Conservation (phyloP, 2,329 filamentous ascomycete genomes). For the Fusarium sp. region DNA sequence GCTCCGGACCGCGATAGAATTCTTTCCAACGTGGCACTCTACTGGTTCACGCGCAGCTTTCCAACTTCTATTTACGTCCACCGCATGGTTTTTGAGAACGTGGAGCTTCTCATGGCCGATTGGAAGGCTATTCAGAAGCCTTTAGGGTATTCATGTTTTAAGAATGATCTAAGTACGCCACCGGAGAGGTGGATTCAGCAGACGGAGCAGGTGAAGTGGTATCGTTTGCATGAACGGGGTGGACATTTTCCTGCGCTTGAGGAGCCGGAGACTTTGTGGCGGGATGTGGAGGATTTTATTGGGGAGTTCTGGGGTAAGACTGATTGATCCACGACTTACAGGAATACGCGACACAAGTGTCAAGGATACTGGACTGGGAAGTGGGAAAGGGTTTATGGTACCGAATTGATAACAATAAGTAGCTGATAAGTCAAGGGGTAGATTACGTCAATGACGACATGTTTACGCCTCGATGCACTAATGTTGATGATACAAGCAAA, state of each 20-base stretch:
- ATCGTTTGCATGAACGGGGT: slow-evolving; percentile 22
- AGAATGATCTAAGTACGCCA: slow-evolving; percentile 1
- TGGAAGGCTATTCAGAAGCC: slow-evolving; percentile 6
- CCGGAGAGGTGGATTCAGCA: slow-evolving; percentile 20
- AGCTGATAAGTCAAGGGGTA: neutral
- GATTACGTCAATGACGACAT: neutral
- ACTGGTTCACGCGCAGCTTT: slow-evolving; percentile 19
- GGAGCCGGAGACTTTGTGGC: slow-evolving; percentile 24
- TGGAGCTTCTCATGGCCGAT: neutral
- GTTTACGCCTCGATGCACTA: neutral
- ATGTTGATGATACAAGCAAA: neutral
- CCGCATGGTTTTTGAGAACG: neutral
- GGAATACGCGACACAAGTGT: too few relatives aligned
- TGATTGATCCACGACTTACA: too few relatives aligned
- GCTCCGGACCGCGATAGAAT: slow-evolving; percentile 9
- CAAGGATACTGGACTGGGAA: neutral
- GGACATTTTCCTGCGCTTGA: slow-evolving; percentile 37
- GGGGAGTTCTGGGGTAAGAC: neutral
- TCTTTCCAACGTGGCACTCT: slow-evolving; percentile 15
- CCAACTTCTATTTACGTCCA: slow-evolving; percentile 23
- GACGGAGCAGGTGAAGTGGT: slow-evolving; percentile 21
- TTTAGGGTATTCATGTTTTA: slow-evolving; percentile 16
- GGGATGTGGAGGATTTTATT: slow-evolving; percentile 30
- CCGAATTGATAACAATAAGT: neutral
- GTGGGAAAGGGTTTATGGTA: neutral